Evolutionary conservation across 2,329 filamentous ascomycete species (phyloP).

Genomic region (Lachnellula subtilissima): DNA sequence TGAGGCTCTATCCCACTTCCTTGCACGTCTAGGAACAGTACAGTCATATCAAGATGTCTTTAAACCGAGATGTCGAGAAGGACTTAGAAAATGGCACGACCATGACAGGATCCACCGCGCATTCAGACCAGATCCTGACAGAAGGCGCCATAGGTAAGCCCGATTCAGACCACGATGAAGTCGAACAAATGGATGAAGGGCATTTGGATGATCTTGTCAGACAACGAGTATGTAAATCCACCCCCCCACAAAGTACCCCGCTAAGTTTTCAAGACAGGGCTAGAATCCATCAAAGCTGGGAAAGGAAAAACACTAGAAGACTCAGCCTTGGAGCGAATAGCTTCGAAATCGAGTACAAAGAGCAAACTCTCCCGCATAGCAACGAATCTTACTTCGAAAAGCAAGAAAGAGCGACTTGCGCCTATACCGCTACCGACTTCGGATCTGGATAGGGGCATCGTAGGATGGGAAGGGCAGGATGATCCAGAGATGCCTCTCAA

Average conservation of each 20-base stretch:
- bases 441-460: slow-evolving; percentile 48
- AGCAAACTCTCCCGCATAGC: slow-evolving; percentile 24
- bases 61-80: slow-evolving; percentile 12
- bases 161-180: slow-evolving; percentile 26
- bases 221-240: slow-evolving; percentile 16
- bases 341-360: slow-evolving; percentile 16
- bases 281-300: slow-evolving; percentile 18
- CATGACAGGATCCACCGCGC: slow-evolving; percentile 16
- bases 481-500: slow-evolving; percentile 57
- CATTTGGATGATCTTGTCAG: slow-evolving; percentile 25
- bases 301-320: slow-evolving; percentile 10
- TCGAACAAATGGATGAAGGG: slow-evolving; percentile 26
- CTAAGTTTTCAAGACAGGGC: slow-evolving; percentile 9
- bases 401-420: slow-evolving; percentile 22
- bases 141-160: slow-evolving; percentile 19
- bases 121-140: slow-evolving; percentile 8
- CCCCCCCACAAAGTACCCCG: background rate
- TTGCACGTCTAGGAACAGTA: background rate
- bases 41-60: slow-evolving; percentile 10
- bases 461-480: slow-evolving; percentile 56
- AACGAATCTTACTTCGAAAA: slow-evolving; percentile 20
- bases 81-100: slow-evolving; percentile 14
- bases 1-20: too few relatives aligned
- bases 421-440: slow-evolving; percentile 37
- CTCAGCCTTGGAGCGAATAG: slow-evolving; percentile 11